A percentile compares a stretch with the other conserved stretches of the same genome.
Evolutionary conservation across 768 basidiomycete genomes (phyloP).

Genomic region (Polyporus arcularius): DNA sequence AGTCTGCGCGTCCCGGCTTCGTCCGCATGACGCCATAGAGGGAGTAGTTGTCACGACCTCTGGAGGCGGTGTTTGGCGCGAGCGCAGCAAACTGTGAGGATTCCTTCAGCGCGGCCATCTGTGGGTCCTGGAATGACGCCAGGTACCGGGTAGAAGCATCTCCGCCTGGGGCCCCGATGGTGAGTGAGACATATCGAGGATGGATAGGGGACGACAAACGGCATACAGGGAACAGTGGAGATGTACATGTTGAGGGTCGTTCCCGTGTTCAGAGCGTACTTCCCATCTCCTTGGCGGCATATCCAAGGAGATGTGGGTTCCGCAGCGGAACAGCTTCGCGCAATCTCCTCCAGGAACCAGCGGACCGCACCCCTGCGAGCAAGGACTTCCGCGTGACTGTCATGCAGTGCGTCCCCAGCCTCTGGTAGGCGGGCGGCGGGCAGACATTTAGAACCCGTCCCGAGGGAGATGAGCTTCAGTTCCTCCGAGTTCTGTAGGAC

Average conservation of each 20-base stretch:
- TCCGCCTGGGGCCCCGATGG: constrained; percentile 55
- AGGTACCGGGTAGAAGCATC: constrained; percentile 85
- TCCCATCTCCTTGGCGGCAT: constrained; percentile 34
- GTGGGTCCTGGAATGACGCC: constrained; percentile 70
- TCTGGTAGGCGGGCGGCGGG: constrained; percentile 61
- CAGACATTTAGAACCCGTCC: constrained; percentile 86
- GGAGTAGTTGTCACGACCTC: constrained; percentile 82
- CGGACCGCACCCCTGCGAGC: constrained; percentile 76
- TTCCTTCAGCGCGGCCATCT: constrained; percentile 71
- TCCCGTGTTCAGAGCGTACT: constrained; percentile 46
- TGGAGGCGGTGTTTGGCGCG: constrained; percentile 44
- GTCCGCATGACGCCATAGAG: constrained; percentile 81
- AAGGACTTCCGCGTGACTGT: constrained; percentile 91
- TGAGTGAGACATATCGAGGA: constrained; percentile 1
- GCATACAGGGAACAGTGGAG: constrained; percentile 67
- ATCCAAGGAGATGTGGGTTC: constrained; percentile 52
- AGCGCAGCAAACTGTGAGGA: constrained; percentile 36
- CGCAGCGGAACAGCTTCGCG: constrained; percentile 30
- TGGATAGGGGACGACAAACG: background rate
- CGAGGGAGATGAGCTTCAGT: constrained; percentile 65
- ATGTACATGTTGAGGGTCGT: constrained; percentile 71
- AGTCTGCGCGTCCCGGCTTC: constrained; percentile 92
- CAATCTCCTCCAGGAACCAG: constrained; percentile 79
- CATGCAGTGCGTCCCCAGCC: constrained; percentile 80
- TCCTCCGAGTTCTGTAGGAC: constrained; percentile 43